Percentiles rank a stretch among this genome's conserved stretches.
Evolutionary conservation across 192 early-diverging fungal species (phyloP).

Genomic region (Podila horticola): DNA sequence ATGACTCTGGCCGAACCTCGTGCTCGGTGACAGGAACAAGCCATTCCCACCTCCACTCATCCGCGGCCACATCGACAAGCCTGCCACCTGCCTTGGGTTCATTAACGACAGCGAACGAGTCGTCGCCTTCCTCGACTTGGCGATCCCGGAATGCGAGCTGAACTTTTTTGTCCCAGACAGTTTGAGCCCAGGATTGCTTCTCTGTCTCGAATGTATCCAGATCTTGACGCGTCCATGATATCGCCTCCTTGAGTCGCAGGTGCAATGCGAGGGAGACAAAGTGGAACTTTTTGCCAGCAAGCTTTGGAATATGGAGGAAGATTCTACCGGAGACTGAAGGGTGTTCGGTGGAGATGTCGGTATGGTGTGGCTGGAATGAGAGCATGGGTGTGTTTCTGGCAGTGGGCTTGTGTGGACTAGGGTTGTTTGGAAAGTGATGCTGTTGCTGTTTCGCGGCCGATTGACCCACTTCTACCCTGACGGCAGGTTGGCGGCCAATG

Average conservation of each 20-base stretch:
- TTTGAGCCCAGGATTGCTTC: constrained; percentile 27
- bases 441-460: background rate
- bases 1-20: constrained; percentile 34
- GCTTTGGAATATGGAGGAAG: constrained; percentile 22
- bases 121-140: constrained; percentile 18
- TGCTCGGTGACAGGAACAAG: constrained; percentile 27
- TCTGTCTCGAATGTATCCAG: constrained; percentile 33
- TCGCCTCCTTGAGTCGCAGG: constrained; percentile 36
- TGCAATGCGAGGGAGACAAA: constrained; percentile 41
- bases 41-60: constrained; percentile 50
- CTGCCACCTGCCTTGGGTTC: background rate
- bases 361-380: constrained; percentile 25
- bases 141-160: constrained; percentile 15
- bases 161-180: constrained; percentile 42
- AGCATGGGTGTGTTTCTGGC: constrained; percentile 2
- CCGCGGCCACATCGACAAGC: background rate
- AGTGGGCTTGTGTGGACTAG: background rate
- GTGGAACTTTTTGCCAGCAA: constrained; percentile 23
- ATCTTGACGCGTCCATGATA: constrained; percentile 31
- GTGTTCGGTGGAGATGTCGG: constrained; percentile 18
- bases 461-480: background rate
- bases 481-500: background rate
- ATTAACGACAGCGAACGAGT: background rate
- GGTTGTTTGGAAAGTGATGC: background rate
- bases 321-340: constrained; percentile 29